Percentiles rank a stretch among this genome's conserved stretches.
These are phyloP conservation scores for Leccinellum albellum DNA, from an alignment of 768 basidiomycete genomes.

Conservation along the genomic window DNA sequence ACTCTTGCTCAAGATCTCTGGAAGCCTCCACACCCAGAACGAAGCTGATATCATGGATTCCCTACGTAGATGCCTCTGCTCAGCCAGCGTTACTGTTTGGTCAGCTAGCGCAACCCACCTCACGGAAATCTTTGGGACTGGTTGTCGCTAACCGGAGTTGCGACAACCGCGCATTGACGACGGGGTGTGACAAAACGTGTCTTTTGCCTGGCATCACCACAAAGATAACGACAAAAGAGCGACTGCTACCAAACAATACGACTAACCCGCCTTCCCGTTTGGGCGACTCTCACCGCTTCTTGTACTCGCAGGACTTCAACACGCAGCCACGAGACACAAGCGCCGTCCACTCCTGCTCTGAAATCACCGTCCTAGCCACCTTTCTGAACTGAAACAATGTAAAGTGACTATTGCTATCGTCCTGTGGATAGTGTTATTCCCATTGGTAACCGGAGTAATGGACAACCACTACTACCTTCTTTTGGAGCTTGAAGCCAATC, in stretches of 20 bases:
- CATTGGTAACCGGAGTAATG: background rate
- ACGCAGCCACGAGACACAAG: conserved; percentile 50
- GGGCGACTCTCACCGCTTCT: conserved; percentile 55
- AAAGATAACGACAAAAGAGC: background rate
- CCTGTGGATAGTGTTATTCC: conserved; percentile 40
- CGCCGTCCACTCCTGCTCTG: conserved; percentile 57
- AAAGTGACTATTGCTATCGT: conserved; percentile 81
- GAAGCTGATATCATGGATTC: conserved; percentile 69
- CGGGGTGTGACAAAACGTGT: conserved; percentile 62
- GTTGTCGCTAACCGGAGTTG: conserved; percentile 62
- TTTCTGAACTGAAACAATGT: conserved; percentile 80
- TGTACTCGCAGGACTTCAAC: conserved; percentile 91
- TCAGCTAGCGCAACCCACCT: conserved; percentile 44
- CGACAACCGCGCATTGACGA: conserved; percentile 71
- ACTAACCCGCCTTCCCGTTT: background rate
- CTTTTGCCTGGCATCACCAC: conserved; percentile 35
- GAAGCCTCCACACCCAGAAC: conserved; percentile 84
- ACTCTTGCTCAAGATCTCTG: conserved; percentile 57
- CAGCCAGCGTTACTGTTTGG: background rate
- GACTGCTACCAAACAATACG: background rate
- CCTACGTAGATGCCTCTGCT: conserved; percentile 38
- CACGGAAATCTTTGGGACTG: conserved; percentile 71
- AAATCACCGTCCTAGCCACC: conserved; percentile 41
- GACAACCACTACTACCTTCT: conserved; percentile 53
- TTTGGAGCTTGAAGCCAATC: conserved; percentile 69